A percentile compares a stretch with the other conserved stretches of the same genome.
phyloP scores from a whole-genome alignment of 805 yeast species.

The Phaffomyces thermotolerans region DNA sequence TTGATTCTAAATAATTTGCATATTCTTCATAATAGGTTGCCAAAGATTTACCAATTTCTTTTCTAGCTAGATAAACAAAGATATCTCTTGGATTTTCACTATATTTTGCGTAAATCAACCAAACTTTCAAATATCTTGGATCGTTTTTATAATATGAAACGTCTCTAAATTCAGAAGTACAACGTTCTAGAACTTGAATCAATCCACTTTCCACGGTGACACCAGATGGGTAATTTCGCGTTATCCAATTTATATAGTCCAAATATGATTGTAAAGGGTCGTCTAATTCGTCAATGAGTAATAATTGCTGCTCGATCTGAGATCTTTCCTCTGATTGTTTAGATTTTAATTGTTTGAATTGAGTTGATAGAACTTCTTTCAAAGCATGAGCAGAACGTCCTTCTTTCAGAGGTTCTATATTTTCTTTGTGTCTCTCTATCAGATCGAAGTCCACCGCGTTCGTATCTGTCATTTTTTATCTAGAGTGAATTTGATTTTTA shows the following conservation, averaged over 20 bases:
- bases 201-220: constrained; percentile 57
- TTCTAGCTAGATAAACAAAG: constrained; percentile 61
- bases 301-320: constrained; percentile 43
- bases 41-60: constrained; percentile 60
- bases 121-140: constrained; percentile 67
- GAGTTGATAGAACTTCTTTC: constrained; percentile 33
- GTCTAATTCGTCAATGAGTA: constrained; percentile 53
- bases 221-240: constrained; percentile 54
- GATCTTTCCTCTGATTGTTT: constrained; percentile 31
- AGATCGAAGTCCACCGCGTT: constrained; percentile 29
- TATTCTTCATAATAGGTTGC: constrained; percentile 76
- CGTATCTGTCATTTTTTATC: constrained; percentile 2
- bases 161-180: constrained; percentile 63
- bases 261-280: constrained; percentile 76
- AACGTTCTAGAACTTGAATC: constrained; percentile 56
- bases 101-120: constrained; percentile 71
- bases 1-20: constrained; percentile 53
- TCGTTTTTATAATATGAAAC: constrained; percentile 69
- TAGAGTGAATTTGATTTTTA: background rate
- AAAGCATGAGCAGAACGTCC: constrained; percentile 66
- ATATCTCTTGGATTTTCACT: constrained; percentile 66
- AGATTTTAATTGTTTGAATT: constrained; percentile 22
- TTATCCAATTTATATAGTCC: constrained; percentile 73
- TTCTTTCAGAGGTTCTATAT: constrained; percentile 54
- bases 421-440: constrained; percentile 67